Evolutionary conservation across 192 early-diverging fungal species (phyloP), one percentile per base, ranked within the genome.

Genomic region (Rhizoclosmatium sp.): DNA sequence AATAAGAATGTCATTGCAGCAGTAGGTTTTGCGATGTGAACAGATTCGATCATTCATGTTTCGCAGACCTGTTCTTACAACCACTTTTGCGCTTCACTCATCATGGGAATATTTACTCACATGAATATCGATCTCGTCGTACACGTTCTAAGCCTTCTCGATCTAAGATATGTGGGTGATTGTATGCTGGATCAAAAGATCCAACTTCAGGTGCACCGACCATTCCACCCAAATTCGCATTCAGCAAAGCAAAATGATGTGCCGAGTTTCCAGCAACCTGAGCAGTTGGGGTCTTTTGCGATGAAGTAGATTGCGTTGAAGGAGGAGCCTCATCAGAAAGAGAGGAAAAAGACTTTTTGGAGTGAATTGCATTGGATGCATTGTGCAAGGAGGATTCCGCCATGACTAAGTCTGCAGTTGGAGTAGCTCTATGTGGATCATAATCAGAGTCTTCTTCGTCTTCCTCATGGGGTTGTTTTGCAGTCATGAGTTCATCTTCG

Each of bases 121-220:
- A 31, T 31, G 31, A 31, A 31, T 31, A 31, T 31, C 31, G 31
- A 31, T 31, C 31, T 31, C 31, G 31, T 31, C 31, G 31, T 31
- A 31, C 0, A 31, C 31, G 31, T 59, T 73, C 23, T 10, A 73
- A 10, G 10, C 59, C 56, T 64, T 75, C 60, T 40, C 19, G 19
- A 75, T 75, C 31, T 14, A 75, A 51, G 10, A 75, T 41, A 47
- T 59, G 58, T 3, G 70, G 2, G 39, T 72, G 39, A 48, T 10
- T 51, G 16, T 69, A 21, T 16, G 14, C 46, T 12, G 46, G 67
- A 69, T 7, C 42, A 69, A 45, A 16, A 2, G 45, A 54, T 12
- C 16, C 67, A 69, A 19, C 40, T 7, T 12, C 67, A 19, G 42
- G 12, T 45, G 44, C 44, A 2, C 69, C 69, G 56, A 49, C 41